These are phyloP conservation scores for Diophrys sp. DNA, from an alignment of 73 alveolate genomes.

Conservation along the genomic window DNA sequence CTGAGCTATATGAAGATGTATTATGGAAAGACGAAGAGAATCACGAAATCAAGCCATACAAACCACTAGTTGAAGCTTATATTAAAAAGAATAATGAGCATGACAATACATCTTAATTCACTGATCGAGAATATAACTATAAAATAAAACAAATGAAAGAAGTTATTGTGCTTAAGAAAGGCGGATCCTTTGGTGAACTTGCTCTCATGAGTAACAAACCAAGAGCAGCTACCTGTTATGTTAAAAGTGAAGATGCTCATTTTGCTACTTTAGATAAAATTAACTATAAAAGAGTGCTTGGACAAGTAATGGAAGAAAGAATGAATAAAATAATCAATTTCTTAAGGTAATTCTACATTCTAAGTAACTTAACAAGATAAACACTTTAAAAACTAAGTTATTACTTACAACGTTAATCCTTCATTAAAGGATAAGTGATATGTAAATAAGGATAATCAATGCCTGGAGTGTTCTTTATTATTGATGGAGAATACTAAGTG, in stretches of 20 bases:
- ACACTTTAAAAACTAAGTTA: constrained; percentile 48
- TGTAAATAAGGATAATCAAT: constrained; percentile 40
- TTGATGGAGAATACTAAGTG: constrained; percentile 37
- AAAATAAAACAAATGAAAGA: constrained; percentile 29
- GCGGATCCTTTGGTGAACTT: constrained; percentile 56
- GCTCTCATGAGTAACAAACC: constrained; percentile 57
- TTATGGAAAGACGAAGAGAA: constrained; percentile 3
- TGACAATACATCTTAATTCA: not conserved
- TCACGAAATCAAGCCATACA: not conserved
- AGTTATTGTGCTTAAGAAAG: constrained; percentile 24
- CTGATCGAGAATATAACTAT: not conserved
- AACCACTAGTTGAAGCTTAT: not conserved
- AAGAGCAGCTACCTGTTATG: constrained; percentile 43
- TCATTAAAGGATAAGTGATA: constrained; percentile 34
- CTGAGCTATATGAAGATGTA: not conserved
- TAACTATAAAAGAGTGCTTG: constrained; percentile 47
- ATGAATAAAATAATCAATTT: constrained; percentile 44
- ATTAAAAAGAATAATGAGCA: not conserved
- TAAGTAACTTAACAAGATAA: constrained; percentile 20
- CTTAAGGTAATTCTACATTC: constrained; percentile 40
- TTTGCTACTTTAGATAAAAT: constrained; percentile 43
- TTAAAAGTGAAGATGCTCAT: constrained; percentile 23
- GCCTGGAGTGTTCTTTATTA: constrained; percentile 47
- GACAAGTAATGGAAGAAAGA: constrained; percentile 31
- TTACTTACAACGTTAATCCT: constrained; percentile 35